Evolutionary conservation across 1,284 basidiomycete species (phyloP).

Genomic region (Microbotryum scabiosae): DNA sequence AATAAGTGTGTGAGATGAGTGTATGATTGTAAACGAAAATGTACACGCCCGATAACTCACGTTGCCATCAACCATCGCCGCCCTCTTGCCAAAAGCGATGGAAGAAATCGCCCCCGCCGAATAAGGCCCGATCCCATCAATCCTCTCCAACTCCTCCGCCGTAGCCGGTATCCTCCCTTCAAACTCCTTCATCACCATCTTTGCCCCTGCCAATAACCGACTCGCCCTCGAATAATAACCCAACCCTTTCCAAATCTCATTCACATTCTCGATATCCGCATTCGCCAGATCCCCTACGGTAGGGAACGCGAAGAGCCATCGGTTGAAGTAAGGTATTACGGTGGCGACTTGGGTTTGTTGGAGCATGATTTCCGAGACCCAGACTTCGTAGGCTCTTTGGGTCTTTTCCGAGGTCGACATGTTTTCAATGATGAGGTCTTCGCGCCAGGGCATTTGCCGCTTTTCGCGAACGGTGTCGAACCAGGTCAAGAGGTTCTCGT

Average conservation of each 20-base stretch:
- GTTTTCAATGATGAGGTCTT: constrained; percentile 50
- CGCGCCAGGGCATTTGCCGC: constrained; percentile 80
- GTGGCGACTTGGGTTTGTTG: constrained; percentile 81
- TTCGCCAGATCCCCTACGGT: constrained; percentile 70
- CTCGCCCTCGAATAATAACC: constrained; percentile 86
- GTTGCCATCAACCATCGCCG: constrained; percentile 88
- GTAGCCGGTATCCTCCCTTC: constrained; percentile 67
- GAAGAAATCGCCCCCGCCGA: constrained; percentile 73
- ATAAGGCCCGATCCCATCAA: constrained; percentile 34
- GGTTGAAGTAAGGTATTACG: constrained; percentile 79
- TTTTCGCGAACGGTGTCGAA: constrained; percentile 54
- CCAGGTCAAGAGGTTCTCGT: constrained; percentile 47
- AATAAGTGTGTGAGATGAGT: not conserved
- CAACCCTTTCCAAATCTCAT: constrained; percentile 71
- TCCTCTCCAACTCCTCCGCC: constrained; percentile 63
- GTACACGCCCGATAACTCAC: constrained; percentile 44
- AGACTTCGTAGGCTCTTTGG: constrained; percentile 75
- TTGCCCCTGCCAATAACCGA: constrained; percentile 64
- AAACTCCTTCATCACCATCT: constrained; percentile 61
- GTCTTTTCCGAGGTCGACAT: constrained; percentile 50
- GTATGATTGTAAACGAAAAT: not conserved
- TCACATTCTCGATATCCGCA: constrained; percentile 66
- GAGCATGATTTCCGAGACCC: constrained; percentile 91
- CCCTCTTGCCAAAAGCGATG: constrained; percentile 76
- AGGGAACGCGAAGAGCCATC: constrained; percentile 56